Percentiles rank a stretch among this genome's conserved stretches.
Conservation (phyloP, 1,139 yeast genomes). For the Suhomyces maxii region DNA sequence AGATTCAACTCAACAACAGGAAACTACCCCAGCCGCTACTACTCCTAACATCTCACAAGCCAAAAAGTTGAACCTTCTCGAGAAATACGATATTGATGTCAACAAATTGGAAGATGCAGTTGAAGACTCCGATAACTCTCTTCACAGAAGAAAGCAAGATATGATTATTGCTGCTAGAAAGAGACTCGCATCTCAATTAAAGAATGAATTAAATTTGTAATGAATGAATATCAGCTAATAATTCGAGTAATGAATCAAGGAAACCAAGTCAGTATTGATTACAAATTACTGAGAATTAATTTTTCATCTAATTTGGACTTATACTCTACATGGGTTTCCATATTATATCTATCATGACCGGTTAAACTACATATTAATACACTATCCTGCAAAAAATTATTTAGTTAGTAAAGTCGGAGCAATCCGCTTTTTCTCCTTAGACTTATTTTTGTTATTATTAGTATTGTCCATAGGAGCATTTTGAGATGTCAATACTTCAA, state of each 20-base stretch:
- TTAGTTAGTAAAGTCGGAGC: conserved; percentile 41
- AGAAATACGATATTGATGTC: conserved; percentile 31
- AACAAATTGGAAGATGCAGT: conserved; percentile 16
- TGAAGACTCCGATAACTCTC: conserved; percentile 16
- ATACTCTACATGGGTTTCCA: no score
- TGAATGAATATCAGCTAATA: neutral
- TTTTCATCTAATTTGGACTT: no score
- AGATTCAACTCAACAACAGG: conserved; percentile 1
- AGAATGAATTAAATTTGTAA: conserved; percentile 23
- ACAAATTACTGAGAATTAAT: no score
- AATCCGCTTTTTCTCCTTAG: conserved; percentile 36
- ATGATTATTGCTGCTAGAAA: conserved; percentile 47
- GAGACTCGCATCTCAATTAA: conserved; percentile 39
- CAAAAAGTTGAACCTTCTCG: conserved; percentile 30
- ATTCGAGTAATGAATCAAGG: no score
- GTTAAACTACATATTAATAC: neutral
- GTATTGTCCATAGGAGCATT: no score
- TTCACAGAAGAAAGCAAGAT: conserved; percentile 34
- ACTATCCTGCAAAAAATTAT: conserved; percentile 1
- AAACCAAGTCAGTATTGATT: no score
- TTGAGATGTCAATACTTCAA: neutral
- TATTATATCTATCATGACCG: neutral
- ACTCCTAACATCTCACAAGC: neutral
- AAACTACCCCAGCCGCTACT: neutral
- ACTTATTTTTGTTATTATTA: neutral